Percentiles rank a stretch among this genome's conserved stretches.
These are phyloP conservation scores for Termitomyces sp. DNA, from an alignment of 768 basidiomycete genomes.

Conservation along the genomic window DNA sequence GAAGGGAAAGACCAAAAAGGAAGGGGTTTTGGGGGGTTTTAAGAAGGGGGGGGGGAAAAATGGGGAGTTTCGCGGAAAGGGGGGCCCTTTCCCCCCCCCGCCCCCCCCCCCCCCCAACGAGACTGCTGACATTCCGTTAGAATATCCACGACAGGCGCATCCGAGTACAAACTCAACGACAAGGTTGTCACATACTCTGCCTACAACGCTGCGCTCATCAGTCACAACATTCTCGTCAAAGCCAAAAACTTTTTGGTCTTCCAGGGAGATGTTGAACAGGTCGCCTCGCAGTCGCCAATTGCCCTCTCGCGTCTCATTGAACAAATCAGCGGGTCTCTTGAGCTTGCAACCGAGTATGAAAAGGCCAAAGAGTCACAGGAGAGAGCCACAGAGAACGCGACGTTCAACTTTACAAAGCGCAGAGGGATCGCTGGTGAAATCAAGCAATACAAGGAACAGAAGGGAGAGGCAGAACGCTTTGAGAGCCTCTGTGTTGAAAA, in stretches of 20 bases:
- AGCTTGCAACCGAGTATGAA: slow-evolving; percentile 87
- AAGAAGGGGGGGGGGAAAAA: no score
- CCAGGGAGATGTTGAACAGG: slow-evolving; percentile 98
- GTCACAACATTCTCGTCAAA: slow-evolving; percentile 95
- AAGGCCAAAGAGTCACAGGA: slow-evolving; percentile 85
- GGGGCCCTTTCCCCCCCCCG: no score
- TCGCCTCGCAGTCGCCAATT: slow-evolving; percentile 90
- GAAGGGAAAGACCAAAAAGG: no score
- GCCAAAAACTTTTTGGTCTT: slow-evolving; percentile 99
- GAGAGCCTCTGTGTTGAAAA: slow-evolving; percentile 72
- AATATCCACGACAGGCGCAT: slow-evolving; percentile 82
- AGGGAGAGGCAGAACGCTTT: slow-evolving; percentile 87
- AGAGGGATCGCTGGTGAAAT: slow-evolving; percentile 93
- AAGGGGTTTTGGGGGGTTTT: no score
- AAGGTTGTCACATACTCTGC: slow-evolving; percentile 80
- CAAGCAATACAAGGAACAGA: slow-evolving; percentile 97
- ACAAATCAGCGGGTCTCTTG: slow-evolving; percentile 92
- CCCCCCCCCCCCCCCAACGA: no score
- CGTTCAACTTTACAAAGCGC: slow-evolving; percentile 92
- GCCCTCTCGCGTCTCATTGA: slow-evolving; percentile 91
- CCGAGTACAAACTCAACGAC: slow-evolving; percentile 87
- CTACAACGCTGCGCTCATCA: slow-evolving; percentile 85
- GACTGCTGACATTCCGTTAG: slow-evolving; percentile 38
- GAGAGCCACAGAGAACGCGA: slow-evolving; percentile 90
- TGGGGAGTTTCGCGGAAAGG: no score